phyloP scores from a whole-genome alignment of 169 alveolate genomes.

The Plasmodium malariae region DNA sequence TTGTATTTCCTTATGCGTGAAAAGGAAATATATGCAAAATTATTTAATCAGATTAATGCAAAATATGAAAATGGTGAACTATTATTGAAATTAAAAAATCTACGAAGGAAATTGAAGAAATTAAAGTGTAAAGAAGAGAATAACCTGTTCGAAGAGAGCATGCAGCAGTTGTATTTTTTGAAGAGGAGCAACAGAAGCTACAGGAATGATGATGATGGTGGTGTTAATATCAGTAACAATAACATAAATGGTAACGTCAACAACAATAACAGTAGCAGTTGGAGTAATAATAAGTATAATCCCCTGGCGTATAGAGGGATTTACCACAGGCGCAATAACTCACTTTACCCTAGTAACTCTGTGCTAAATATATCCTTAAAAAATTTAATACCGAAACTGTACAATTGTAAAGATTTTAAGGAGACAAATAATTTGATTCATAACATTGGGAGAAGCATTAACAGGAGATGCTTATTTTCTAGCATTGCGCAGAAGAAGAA shows the following conservation, averaged over 20 bases:
- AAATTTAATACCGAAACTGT: constrained; percentile 50
- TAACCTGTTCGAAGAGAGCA: constrained; percentile 24
- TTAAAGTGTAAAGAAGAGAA: constrained; percentile 34
- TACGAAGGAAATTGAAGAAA: constrained; percentile 17
- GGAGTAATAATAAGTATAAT: too few relatives aligned
- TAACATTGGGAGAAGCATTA: constrained; percentile 11
- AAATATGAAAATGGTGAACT: constrained; percentile 33
- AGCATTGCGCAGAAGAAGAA: neutral
- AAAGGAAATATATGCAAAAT: constrained; percentile 25
- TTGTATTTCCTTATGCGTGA: constrained; percentile 32
- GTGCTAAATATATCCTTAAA: constrained; percentile 17
- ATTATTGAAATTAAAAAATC: constrained; percentile 23
- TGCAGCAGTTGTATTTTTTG: constrained; percentile 23
- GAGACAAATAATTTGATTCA: constrained; percentile 23
- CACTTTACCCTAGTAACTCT: neutral
- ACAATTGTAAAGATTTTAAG: constrained; percentile 43
- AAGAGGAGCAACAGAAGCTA: neutral
- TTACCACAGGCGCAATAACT: too few relatives aligned
- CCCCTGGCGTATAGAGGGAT: too few relatives aligned
- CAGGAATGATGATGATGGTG: neutral
- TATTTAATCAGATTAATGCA: constrained; percentile 14
- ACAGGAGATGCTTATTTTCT: neutral
- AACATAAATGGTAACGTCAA: too few relatives aligned
- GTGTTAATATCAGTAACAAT: neutral
- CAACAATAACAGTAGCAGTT: neutral